A percentile compares a stretch with the other conserved stretches of the same genome.
Evolutionary conservation across 1,139 yeast genomes (phyloP).

Genomic region (Wickerhamiella pararugosa): DNA sequence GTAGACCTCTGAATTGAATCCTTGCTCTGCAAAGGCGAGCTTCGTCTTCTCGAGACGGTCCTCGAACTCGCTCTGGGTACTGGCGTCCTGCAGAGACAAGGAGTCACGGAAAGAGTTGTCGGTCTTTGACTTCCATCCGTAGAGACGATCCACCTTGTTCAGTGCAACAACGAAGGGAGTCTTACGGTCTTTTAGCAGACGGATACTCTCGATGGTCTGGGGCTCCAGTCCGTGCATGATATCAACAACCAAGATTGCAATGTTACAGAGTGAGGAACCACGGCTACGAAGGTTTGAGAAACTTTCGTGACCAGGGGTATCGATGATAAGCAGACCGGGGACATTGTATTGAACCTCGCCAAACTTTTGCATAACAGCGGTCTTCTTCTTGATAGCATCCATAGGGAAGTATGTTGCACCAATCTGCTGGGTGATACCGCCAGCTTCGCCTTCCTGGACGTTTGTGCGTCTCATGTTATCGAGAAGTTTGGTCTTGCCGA

Average conservation of each 20-base stretch:
- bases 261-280: slow-evolving; percentile 98
- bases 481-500: slow-evolving; percentile 93
- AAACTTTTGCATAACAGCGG: slow-evolving; percentile 75
- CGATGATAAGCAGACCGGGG: slow-evolving; percentile 91
- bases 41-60: slow-evolving; percentile 75
- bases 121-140: slow-evolving; percentile 83
- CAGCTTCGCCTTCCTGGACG: slow-evolving; percentile 99
- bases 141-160: slow-evolving; percentile 92
- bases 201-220: slow-evolving; percentile 88
- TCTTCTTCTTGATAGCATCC: slow-evolving; percentile 79
- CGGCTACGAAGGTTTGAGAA: slow-evolving; percentile 94
- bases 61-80: slow-evolving; percentile 87
- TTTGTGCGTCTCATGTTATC: slow-evolving; percentile 97
- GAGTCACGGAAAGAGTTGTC: slow-evolving; percentile 95
- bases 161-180: slow-evolving; percentile 96
- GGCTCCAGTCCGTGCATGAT: slow-evolving; percentile 99
- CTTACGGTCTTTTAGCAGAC: slow-evolving; percentile 85
- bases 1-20: slow-evolving; percentile 92
- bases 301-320: slow-evolving; percentile 99
- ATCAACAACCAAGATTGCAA: slow-evolving; percentile 94
- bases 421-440: slow-evolving; percentile 99
- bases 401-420: slow-evolving; percentile 99
- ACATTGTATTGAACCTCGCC: slow-evolving; percentile 76
- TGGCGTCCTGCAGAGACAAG: slow-evolving; percentile 57
- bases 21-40: slow-evolving; percentile 92